Conservation (phyloP, 2,329 filamentous ascomycete species). For the Plenodomus tracheiphilus region DNA sequence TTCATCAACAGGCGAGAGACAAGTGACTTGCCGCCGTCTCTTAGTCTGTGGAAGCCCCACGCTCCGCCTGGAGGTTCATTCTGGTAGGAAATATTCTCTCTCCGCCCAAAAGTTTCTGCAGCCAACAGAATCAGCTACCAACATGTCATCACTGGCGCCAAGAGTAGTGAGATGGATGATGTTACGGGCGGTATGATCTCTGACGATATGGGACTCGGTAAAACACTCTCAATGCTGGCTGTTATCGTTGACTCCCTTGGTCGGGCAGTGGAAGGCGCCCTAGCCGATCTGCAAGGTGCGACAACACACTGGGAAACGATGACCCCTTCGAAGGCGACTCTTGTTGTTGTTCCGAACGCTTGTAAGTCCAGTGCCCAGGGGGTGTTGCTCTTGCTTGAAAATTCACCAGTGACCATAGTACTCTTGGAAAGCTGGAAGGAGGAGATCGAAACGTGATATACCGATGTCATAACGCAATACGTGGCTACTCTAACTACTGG, state of each 20-base stretch:
- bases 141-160: conserved; percentile 72
- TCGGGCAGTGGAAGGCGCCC: conserved; percentile 6
- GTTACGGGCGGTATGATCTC: conserved; percentile 22
- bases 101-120: no score
- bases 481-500: background rate
- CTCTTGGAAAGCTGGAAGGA: conserved; percentile 22
- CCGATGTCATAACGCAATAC: background rate
- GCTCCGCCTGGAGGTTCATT: background rate
- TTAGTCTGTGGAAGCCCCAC: conserved; percentile 6
- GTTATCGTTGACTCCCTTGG: conserved; percentile 13
- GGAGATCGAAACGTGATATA: conserved; percentile 15
- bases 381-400: background rate
- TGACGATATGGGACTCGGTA: conserved; percentile 31
- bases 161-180: conserved; percentile 19
- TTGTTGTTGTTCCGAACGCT: conserved; percentile 21
- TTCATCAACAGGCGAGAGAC: conserved; percentile 15
- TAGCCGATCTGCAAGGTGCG: background rate
- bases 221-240: conserved; percentile 17
- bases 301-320: background rate
- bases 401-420: conserved; percentile 3
- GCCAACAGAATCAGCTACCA: no score
- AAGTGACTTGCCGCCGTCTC: conserved; percentile 2
- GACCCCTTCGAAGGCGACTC: conserved; percentile 11
- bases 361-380: conserved; percentile 1
- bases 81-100: no score